Evolutionary conservation across 208 protist genomes (phyloP).

Genomic region (Porcisia hertigi): DNA sequence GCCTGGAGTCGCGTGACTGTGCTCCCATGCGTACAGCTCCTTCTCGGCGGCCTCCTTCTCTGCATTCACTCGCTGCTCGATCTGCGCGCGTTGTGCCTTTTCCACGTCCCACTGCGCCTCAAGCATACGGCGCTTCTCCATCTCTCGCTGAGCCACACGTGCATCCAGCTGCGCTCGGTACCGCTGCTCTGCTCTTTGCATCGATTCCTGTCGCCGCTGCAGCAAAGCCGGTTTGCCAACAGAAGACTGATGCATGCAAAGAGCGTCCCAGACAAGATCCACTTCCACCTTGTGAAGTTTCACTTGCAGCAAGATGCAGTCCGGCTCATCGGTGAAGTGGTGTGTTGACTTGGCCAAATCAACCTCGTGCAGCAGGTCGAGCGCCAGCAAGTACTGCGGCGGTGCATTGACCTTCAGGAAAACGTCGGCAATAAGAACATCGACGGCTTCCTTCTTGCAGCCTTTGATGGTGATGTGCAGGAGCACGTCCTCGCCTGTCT

Average conservation of each 20-base stretch:
- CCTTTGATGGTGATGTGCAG: conserved; percentile 78
- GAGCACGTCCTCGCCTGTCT: conserved; percentile 75
- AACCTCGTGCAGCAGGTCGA: conserved; percentile 85
- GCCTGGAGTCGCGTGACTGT: conserved; percentile 18
- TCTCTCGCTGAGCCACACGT: conserved; percentile 66
- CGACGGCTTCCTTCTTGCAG: conserved; percentile 78
- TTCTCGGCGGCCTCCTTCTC: conserved; percentile 68
- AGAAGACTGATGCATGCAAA: conserved; percentile 44
- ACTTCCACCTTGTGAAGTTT: conserved; percentile 64
- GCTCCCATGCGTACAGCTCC: conserved; percentile 81
- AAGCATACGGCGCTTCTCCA: conserved; percentile 84
- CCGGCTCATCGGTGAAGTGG: conserved; percentile 37
- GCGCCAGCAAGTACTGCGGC: conserved; percentile 81
- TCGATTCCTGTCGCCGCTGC: conserved; percentile 64
- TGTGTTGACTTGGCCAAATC: conserved; percentile 53
- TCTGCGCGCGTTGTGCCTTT: conserved; percentile 68
- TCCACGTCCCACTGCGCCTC: conserved; percentile 92
- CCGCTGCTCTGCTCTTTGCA: conserved; percentile 63
- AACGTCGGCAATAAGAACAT: conserved; percentile 83
- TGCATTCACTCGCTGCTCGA: conserved; percentile 70
- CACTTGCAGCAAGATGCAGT: conserved; percentile 51
- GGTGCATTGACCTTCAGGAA: conserved; percentile 88
- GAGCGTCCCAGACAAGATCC: conserved; percentile 52
- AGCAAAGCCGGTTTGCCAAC: conserved; percentile 46
- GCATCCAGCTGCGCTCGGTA: conserved; percentile 77